A percentile compares a stretch with the other conserved stretches of the same genome.
Conservation (phyloP, 768 basidiomycete genomes). For the Mycena chlorophos region DNA sequence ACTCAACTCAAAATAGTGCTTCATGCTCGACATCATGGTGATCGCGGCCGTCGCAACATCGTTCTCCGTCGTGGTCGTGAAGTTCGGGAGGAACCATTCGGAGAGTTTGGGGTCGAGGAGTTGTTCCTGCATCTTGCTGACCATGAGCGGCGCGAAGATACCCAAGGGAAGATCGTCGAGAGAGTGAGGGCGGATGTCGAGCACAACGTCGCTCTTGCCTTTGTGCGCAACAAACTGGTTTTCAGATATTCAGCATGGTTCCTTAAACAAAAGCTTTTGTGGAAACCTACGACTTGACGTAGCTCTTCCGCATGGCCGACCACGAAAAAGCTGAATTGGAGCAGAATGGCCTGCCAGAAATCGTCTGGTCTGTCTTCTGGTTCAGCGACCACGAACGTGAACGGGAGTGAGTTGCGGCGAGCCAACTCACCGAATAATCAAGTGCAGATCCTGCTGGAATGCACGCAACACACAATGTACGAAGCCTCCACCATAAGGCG, state of each 20-base stretch:
- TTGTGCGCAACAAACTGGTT: constrained; percentile 31
- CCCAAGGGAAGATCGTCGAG: constrained; percentile 29
- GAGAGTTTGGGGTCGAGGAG: constrained; percentile 32
- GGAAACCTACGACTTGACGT: no score
- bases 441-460: no score
- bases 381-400: no score
- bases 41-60: constrained; percentile 41
- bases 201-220: constrained; percentile 23
- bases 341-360: constrained; percentile 46
- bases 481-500: no score
- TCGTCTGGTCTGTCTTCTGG: constrained; percentile 58
- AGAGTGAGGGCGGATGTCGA: constrained; percentile 5
- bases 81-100: constrained; percentile 43
- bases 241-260: no score
- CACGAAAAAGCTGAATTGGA: constrained; percentile 42
- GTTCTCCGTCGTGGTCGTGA: constrained; percentile 45
- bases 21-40: constrained; percentile 44
- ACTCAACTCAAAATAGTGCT: constrained; percentile 38
- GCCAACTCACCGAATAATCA: no score
- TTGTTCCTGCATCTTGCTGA: constrained; percentile 25
- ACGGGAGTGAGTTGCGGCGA: no score
- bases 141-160: constrained; percentile 28
- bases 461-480: no score
- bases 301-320: constrained; percentile 37
- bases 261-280: no score